A percentile compares a stretch with the other conserved stretches of the same genome.
Evolutionary conservation across 805 yeast species (phyloP).

Genomic region (Kuraishia piskuri): DNA sequence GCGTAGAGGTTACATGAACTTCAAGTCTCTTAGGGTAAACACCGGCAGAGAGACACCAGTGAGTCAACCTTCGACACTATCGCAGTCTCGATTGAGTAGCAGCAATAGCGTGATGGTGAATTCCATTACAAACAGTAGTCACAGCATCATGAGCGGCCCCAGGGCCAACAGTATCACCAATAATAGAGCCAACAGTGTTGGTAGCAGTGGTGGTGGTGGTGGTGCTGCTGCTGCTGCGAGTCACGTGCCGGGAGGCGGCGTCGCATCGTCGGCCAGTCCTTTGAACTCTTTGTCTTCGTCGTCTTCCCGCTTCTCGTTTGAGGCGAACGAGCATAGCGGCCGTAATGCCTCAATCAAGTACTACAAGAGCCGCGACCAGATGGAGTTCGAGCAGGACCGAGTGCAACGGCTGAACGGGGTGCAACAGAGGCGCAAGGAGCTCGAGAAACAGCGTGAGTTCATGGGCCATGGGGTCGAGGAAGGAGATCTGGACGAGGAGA

Average conservation of each 20-base stretch:
- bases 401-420: conserved; percentile 4
- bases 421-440: conserved; percentile 11
- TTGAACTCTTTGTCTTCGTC: conserved; percentile 1
- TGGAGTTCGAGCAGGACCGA: conserved; percentile 16
- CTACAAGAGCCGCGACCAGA: conserved; percentile 24
- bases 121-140: no score
- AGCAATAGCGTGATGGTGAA: background rate
- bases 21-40: background rate
- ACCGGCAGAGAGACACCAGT: background rate
- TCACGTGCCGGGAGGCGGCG: background rate
- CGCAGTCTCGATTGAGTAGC: background rate
- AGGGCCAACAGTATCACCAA: background rate
- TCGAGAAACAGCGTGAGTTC: conserved; percentile 17
- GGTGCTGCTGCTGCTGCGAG: background rate
- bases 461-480: conserved; percentile 12
- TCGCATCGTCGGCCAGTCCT: background rate
- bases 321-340: conserved; percentile 18
- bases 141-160: no score
- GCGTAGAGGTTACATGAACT: background rate
- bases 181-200: background rate
- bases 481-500: conserved; percentile 20
- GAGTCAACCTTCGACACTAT: background rate
- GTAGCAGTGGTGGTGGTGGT: background rate
- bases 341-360: conserved; percentile 27
- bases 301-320: conserved; percentile 26